Conservation (phyloP, 2,329 filamentous ascomycete genomes). For the Seiridium cupressi region DNA sequence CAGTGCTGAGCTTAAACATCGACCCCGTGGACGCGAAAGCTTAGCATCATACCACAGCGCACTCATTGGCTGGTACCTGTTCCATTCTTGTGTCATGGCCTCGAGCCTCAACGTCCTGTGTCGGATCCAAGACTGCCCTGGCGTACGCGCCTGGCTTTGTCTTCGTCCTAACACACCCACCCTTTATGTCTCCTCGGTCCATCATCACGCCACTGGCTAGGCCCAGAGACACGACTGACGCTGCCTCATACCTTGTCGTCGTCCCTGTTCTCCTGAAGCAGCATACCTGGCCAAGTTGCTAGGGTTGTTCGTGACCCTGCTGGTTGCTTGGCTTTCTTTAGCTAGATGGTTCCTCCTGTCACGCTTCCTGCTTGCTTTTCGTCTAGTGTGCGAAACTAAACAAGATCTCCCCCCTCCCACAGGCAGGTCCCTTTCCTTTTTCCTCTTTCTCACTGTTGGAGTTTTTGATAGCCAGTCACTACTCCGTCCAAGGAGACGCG, state of each 20-base stretch:
- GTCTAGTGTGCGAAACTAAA: slow-evolving; percentile 18
- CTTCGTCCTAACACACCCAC: neutral
- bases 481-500: slow-evolving; percentile 12
- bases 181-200: neutral
- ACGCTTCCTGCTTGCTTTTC: slow-evolving; percentile 6
- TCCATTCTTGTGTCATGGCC: neutral
- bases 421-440: slow-evolving; percentile 30
- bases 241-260: neutral
- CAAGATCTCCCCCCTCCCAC: slow-evolving; percentile 23
- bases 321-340: slow-evolving; percentile 12
- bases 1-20: slow-evolving; percentile 5
- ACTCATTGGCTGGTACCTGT: neutral
- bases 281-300: neutral
- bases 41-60: neutral
- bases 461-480: slow-evolving; percentile 17
- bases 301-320: slow-evolving; percentile 3
- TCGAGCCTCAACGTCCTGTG: slow-evolving; percentile 2
- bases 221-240: slow-evolving; percentile 4
- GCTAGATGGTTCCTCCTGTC: slow-evolving; percentile 13
- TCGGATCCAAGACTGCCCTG: neutral
- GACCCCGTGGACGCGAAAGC: neutral
- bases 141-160: neutral
- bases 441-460: slow-evolving; percentile 17
- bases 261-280: neutral
- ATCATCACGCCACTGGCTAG: neutral